These are phyloP conservation scores for Alternaria gaisen DNA, from an alignment of 2,329 filamentous ascomycete genomes.

Conservation along the genomic window DNA sequence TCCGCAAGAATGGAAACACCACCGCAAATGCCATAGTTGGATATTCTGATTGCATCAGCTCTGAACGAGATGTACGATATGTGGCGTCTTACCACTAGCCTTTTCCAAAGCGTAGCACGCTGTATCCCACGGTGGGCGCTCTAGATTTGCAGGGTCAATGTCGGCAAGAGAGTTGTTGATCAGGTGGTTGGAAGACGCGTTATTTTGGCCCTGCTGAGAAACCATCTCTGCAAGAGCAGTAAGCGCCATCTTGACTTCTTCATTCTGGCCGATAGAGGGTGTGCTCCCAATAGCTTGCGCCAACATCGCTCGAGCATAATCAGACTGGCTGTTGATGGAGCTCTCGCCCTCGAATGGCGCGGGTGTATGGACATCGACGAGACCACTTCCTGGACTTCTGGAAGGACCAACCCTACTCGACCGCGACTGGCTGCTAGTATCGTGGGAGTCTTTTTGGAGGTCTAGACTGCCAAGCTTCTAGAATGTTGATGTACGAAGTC, in stretches of 20 bases:
- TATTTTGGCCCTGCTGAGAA: conserved; percentile 33
- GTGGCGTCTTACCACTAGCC: conserved; percentile 37
- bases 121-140: conserved; percentile 42
- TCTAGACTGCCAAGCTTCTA: conserved; percentile 39
- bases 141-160: conserved; percentile 37
- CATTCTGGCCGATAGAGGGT: conserved; percentile 45
- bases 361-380: conserved; percentile 37
- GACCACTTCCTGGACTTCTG: conserved; percentile 25
- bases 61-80: background rate
- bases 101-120: conserved; percentile 38
- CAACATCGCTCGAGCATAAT: conserved; percentile 57
- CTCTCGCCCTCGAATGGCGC: conserved; percentile 60
- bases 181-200: conserved; percentile 25
- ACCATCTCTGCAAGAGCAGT: conserved; percentile 46
- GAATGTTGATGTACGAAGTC: background rate
- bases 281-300: conserved; percentile 51
- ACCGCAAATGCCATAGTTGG: conserved; percentile 46
- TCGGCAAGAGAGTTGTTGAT: conserved; percentile 38
- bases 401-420: conserved; percentile 28
- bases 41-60: conserved; percentile 28
- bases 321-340: conserved; percentile 59
- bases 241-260: conserved; percentile 45
- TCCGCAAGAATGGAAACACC: conserved; percentile 42
- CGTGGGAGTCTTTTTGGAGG: conserved; percentile 28
- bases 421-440: conserved; percentile 37